Evolutionary conservation across 2,329 filamentous ascomycete genomes (phyloP).

Genomic region (Pestalotiopsis sp.): DNA sequence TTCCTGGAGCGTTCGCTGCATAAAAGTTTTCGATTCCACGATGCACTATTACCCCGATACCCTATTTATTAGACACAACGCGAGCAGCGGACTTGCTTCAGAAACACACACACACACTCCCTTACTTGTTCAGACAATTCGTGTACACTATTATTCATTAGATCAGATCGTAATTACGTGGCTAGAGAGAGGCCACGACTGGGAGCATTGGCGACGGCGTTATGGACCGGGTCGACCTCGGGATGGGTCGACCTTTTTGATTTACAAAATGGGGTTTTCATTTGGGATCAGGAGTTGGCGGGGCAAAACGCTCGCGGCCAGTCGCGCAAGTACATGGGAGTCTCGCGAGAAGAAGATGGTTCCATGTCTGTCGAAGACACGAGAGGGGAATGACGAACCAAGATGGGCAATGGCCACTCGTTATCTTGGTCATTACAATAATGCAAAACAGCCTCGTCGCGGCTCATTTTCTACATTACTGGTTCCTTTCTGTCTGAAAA

Average conservation of each 20-base stretch:
- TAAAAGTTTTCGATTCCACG: constrained; percentile 10
- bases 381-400: background rate
- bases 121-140: background rate
- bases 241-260: background rate
- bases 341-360: background rate
- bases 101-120: background rate
- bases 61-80: constrained; percentile 1
- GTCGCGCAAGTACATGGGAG: background rate
- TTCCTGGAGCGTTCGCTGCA: constrained; percentile 31
- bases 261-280: background rate
- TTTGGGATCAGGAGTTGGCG: background rate
- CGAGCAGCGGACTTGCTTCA: constrained; percentile 1
- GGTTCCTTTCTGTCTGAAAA: background rate
- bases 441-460: background rate
- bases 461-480: background rate
- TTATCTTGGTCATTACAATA: background rate
- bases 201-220: constrained; percentile 12
- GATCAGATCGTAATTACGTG: constrained; percentile 9
- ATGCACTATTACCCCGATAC: background rate
- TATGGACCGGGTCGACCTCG: background rate
- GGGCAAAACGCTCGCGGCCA: background rate
- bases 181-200: background rate
- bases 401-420: background rate
- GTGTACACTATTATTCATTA: constrained; percentile 13
- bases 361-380: background rate